Percentiles rank a stretch among this genome's conserved stretches.
phyloP scores from a whole-genome alignment of 228 moss, liverwort and hornwort genomes.

The Sphagnum magellanicum region DNA sequence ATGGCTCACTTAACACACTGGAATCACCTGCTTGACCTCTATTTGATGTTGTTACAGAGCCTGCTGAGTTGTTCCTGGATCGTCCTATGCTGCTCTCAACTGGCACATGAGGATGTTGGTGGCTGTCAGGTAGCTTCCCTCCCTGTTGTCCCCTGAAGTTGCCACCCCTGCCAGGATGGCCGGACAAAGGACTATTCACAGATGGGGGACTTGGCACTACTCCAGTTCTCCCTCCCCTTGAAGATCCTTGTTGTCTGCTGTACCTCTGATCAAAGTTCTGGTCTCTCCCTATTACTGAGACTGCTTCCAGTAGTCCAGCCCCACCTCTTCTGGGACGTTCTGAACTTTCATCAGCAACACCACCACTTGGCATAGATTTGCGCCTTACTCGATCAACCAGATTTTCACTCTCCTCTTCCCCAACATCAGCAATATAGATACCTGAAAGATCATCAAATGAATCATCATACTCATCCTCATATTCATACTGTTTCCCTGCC shows the following conservation, averaged over 20 bases:
- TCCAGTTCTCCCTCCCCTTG: slow-evolving; percentile 13
- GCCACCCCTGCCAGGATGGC: slow-evolving; percentile 13
- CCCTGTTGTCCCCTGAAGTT: slow-evolving; percentile 19
- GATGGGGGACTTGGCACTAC: slow-evolving; percentile 11
- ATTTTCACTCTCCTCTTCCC: slow-evolving; percentile 78
- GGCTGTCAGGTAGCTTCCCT: slow-evolving; percentile 10
- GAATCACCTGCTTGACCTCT: not conserved
- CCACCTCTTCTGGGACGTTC: not conserved
- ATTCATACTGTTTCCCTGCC: slow-evolving; percentile 68
- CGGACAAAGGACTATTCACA: not conserved
- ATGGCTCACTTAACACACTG: not conserved
- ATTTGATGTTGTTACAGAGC: not conserved
- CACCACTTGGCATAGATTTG: slow-evolving; percentile 15
- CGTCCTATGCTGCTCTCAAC: slow-evolving; percentile 18
- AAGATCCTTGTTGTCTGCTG: slow-evolving; percentile 11
- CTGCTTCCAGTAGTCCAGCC: slow-evolving; percentile 18
- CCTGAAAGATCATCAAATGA: slow-evolving; percentile 86
- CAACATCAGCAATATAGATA: slow-evolving; percentile 57
- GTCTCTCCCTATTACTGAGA: slow-evolving; percentile 1
- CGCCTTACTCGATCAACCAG: slow-evolving; percentile 45
- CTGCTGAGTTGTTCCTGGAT: not conserved
- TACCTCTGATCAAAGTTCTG: slow-evolving; percentile 15
- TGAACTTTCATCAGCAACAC: slow-evolving; percentile 11
- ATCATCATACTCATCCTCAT: slow-evolving; percentile 98
- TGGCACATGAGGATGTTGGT: slow-evolving; percentile 16